Base-by-base conservation (phyloP, 2,329 filamentous ascomycete genomes). In the Paecilomyces sp. region DNA sequence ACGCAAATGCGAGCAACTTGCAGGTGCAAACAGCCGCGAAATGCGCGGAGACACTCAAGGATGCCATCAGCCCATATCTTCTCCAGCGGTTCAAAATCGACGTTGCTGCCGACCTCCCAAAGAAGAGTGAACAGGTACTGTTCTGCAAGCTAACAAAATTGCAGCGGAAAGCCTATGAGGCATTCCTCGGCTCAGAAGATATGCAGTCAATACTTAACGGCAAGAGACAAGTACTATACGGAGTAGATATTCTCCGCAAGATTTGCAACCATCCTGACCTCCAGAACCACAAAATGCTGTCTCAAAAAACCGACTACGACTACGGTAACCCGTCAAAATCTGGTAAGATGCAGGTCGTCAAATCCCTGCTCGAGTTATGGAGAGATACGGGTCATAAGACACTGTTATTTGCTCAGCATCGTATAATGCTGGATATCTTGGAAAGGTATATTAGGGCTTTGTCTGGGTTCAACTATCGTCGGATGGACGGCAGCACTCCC, bases 191-290 rank as follows among this genome's bases (percentile, higher is more conserved):
- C 18, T 97, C 92, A 0, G 86, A 90, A 50, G 92, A 96, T 53
- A 92, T 97, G 82, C 84, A 83, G n/a, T 86, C 88, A 0, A 96
- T 97, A 59, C 75, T 93, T 50, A 85, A 83, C 54, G 86, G 87
- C 47, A 88, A 85, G 61, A 84, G 88, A 3, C 89, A 96, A 68
- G 89, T 91, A 2, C 80, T 99, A 0, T 96, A 88, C 67, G 94
- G 93, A 7, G 91, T 99, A 63, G 92, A 97, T 67, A 89, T 92
- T 28, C 79, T 99, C 47, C 88, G 94, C 57, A 99, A 99, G 75
- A 93, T 99, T 58, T 97, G 93, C 79, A 99, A 99, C 64, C 95
- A 99, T 68, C 94, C 95, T 0, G 94, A 99, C 76, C 80, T 99
- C 1, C 79, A 89, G 1, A 87, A 94, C 66, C 90, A 87, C 66